These are phyloP conservation scores for Penicillium lagena DNA, from an alignment of 495 filamentous ascomycete genomes.

Conservation along the genomic window DNA sequence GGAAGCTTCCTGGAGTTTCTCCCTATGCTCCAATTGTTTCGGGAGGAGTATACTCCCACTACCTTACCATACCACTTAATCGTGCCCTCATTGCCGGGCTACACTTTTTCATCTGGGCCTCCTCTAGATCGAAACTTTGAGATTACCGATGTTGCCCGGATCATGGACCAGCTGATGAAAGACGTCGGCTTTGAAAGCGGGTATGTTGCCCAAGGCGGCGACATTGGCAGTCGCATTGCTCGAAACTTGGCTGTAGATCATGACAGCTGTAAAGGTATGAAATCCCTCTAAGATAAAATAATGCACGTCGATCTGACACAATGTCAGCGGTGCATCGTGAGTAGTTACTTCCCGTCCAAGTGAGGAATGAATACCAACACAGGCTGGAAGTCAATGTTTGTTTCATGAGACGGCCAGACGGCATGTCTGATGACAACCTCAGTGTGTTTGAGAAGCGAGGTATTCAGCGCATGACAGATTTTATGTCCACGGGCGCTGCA, in stretches of 20 bases:
- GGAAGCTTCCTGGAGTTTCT: constrained; percentile 56
- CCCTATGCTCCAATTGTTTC: constrained; percentile 35
- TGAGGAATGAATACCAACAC: not conserved
- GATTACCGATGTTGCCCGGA: constrained; percentile 30
- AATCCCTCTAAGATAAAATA: not conserved
- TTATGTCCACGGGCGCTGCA: constrained; percentile 32
- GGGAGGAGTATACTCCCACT: constrained; percentile 43
- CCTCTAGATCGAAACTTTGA: constrained; percentile 44
- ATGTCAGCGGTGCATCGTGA: constrained; percentile 28
- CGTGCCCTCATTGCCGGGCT: constrained; percentile 59
- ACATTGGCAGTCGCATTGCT: constrained; percentile 52
- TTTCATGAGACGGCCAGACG: constrained; percentile 50
- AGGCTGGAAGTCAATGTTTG: constrained; percentile 23
- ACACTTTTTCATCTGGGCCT: constrained; percentile 48
- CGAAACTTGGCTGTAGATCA: constrained; percentile 33
- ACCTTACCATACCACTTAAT: constrained; percentile 61
- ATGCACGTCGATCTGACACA: constrained; percentile 1
- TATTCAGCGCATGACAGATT: constrained; percentile 24
- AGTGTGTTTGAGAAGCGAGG: constrained; percentile 28
- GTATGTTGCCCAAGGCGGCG: constrained; percentile 63
- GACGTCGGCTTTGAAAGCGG: constrained; percentile 51
- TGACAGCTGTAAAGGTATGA: constrained; percentile 39
- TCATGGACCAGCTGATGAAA: constrained; percentile 54
- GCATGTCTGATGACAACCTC: constrained; percentile 43
- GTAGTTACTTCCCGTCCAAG: not conserved